These are phyloP conservation scores for Brassica balearica DNA, from an alignment of 441 rosid genomes.

Conservation along the genomic window DNA sequence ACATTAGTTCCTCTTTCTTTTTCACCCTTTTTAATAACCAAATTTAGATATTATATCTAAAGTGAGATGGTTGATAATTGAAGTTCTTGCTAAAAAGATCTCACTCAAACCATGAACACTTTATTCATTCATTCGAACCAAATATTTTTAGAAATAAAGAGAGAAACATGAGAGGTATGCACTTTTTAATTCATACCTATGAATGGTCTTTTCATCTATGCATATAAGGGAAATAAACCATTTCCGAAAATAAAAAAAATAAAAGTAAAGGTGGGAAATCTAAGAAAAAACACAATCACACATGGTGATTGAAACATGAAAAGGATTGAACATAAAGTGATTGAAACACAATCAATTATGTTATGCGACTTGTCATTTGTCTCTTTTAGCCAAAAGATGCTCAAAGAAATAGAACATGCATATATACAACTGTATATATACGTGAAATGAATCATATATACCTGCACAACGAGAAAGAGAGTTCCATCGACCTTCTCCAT, in stretches of 20 bases:
- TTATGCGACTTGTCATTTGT: constrained; percentile 42
- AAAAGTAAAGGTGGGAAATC: constrained; percentile 22
- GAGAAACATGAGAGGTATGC: constrained; percentile 38
- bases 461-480: constrained; percentile 70
- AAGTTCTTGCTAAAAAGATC: constrained; percentile 26
- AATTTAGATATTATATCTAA: constrained; percentile 31
- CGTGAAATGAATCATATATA: constrained; percentile 27
- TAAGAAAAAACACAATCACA: constrained; percentile 43
- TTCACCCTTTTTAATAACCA: constrained; percentile 26
- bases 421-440: not conserved
- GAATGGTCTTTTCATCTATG: constrained; percentile 40
- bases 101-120: constrained; percentile 24
- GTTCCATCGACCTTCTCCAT: constrained; percentile 77
- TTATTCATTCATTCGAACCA: constrained; percentile 18
- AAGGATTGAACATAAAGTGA: constrained; percentile 40
- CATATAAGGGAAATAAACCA: constrained; percentile 35
- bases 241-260: not conserved
- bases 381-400: constrained; percentile 34
- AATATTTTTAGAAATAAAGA: constrained; percentile 21
- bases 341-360: constrained; percentile 31
- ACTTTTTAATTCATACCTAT: constrained; percentile 41
- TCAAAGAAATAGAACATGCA: constrained; percentile 22
- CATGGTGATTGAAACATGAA: constrained; percentile 46
- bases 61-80: constrained; percentile 30
- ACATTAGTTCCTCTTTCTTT: constrained; percentile 34